A percentile compares a stretch with the other conserved stretches of the same genome.
Evolutionary conservation across 1,284 basidiomycete species (phyloP).

Genomic region (Ganoderma resinaceum): DNA sequence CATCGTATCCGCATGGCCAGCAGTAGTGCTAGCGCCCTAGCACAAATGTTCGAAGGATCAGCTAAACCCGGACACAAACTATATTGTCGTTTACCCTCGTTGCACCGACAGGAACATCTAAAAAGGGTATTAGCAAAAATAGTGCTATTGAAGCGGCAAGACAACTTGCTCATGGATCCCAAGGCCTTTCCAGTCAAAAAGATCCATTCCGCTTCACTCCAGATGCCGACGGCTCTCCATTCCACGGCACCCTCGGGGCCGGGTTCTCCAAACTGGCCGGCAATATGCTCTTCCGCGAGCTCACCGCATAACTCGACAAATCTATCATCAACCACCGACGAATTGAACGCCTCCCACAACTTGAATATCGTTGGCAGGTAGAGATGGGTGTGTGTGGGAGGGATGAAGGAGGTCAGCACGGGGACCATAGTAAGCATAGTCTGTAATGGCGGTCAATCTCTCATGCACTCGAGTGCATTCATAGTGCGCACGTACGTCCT

Average conservation of each 20-base stretch:
- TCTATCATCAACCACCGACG: slow-evolving; percentile 82
- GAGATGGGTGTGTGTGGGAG: slow-evolving; percentile 67
- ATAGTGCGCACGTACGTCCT: slow-evolving; percentile 55
- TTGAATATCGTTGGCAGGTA: slow-evolving; percentile 82
- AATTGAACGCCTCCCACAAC: slow-evolving; percentile 89
- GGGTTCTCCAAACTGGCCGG: slow-evolving; percentile 60
- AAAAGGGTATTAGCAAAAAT: slow-evolving; percentile 16
- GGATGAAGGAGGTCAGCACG: slow-evolving; percentile 80
- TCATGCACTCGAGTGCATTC: background rate
- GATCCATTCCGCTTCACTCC: slow-evolving; percentile 87
- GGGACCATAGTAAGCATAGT: slow-evolving; percentile 72
- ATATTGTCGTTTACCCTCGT: slow-evolving; percentile 53
- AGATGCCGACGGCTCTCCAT: slow-evolving; percentile 89
- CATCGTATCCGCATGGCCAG: slow-evolving; percentile 71
- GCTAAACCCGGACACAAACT: slow-evolving; percentile 13
- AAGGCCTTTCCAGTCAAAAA: slow-evolving; percentile 89
- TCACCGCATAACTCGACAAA: slow-evolving; percentile 84
- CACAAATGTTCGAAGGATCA: slow-evolving; percentile 8
- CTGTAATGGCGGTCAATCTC: slow-evolving; percentile 43
- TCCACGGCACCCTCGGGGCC: slow-evolving; percentile 60
- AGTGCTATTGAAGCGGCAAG: slow-evolving; percentile 11
- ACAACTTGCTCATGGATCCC: slow-evolving; percentile 81
- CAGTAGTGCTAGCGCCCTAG: slow-evolving; percentile 69
- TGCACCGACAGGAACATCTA: slow-evolving; percentile 78
- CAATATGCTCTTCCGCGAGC: slow-evolving; percentile 80